Evolutionary conservation across 2,329 filamentous ascomycete genomes (phyloP), one percentile per base, ranked within the genome.

Genomic region (Teratosphaeria zuluensis): DNA sequence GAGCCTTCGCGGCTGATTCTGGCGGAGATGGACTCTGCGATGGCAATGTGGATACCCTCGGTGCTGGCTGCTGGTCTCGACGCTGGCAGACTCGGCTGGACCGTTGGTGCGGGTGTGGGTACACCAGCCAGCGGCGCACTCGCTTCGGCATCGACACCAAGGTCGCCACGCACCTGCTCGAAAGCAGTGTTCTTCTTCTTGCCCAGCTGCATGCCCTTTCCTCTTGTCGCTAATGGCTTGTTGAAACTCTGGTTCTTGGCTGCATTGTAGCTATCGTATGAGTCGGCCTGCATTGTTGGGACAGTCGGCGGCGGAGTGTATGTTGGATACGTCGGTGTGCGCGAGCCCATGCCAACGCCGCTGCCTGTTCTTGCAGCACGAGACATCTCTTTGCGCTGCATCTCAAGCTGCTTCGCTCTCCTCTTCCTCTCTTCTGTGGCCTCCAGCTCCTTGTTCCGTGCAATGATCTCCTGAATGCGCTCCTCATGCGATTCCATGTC

Each of bases 401-500:
- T 89, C 76, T 99, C 95, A 69, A 99, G 81, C 76, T 99, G 94
- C 81, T 97, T 99, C 56, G 94, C 95, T 77, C 96, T 96, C 69
- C 92, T 84, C 81, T 99, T 99, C 71, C 95, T 89, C 80, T 99
- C 94, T 74, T 99, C 94, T 57, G 89, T 96, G 9, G 94, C 95
- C 76, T 99, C 94, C 66, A 99, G 81, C 76, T 99, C 95, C 80
- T 99, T 99, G 82, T 99, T 99, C 85, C 95, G 72, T 61, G 66
- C 90, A 71, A 96, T 96, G 63, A 96, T 99, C 73, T 96, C 94
- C 75, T 99, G 94, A 67, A 99, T 97, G 72, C 94, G 86, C 81
- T 99, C 94, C 77, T 99, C 95, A 71, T 99, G 94, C 75, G 88
- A 94, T 76, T 99, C 94, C 94, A 99, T 99, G 72, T 97, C 95